These are phyloP conservation scores for Sugiyamaella xylanicola DNA, from an alignment of 1,139 yeast genomes.

Conservation along the genomic window DNA sequence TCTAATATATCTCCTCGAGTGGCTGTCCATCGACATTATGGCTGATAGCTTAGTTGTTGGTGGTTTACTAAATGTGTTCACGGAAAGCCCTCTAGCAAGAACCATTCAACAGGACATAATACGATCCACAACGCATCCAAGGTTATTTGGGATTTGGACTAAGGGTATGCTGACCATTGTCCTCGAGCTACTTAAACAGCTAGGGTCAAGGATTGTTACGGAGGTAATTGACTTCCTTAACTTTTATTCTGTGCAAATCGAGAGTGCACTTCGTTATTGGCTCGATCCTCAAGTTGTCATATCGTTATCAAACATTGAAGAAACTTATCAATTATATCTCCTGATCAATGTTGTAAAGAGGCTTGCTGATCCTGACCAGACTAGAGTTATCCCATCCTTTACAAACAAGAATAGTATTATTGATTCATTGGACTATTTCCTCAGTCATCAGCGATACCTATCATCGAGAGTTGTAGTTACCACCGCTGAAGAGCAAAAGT, in stretches of 20 bases:
- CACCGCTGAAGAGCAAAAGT: constrained; percentile 62
- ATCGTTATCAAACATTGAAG: constrained; percentile 67
- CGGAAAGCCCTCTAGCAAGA: constrained; percentile 73
- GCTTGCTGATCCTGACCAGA: constrained; percentile 46
- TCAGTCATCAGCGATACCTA: constrained; percentile 84
- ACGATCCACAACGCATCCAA: constrained; percentile 52
- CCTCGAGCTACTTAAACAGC: constrained; percentile 58
- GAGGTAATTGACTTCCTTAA: constrained; percentile 67
- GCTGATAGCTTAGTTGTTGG: constrained; percentile 66
- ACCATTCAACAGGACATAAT: constrained; percentile 68
- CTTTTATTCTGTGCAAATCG: constrained; percentile 66
- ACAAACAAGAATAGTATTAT: constrained; percentile 46
- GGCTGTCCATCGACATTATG: constrained; percentile 61
- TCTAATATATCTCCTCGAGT: constrained; percentile 67
- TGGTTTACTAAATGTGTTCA: constrained; percentile 69
- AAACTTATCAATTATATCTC: constrained; percentile 75
- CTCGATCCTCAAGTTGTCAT: constrained; percentile 61
- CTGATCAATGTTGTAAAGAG: constrained; percentile 57
- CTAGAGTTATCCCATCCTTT: constrained; percentile 20
- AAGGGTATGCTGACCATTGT: constrained; percentile 76
- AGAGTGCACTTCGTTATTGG: constrained; percentile 69
- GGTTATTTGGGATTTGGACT: constrained; percentile 75
- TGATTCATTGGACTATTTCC: constrained; percentile 63
- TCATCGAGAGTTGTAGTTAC: constrained; percentile 68
- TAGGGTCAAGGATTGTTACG: constrained; percentile 65